Conservation (phyloP, 169 alveolate species). For the Cryptosporidium canis region DNA sequence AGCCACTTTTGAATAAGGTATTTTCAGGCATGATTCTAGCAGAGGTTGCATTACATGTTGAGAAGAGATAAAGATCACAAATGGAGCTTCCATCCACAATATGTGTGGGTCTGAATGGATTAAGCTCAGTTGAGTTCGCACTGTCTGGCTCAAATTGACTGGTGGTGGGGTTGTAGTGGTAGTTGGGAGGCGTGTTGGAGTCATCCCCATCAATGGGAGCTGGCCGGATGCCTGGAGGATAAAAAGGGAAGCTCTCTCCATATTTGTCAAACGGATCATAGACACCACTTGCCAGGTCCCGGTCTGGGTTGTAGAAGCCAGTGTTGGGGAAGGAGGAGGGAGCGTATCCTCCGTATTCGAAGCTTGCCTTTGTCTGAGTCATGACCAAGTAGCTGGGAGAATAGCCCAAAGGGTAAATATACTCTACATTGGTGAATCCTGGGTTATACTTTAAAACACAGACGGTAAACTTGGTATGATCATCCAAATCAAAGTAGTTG, state of each 20-base stretch:
- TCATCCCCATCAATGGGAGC: slow-evolving; percentile 13
- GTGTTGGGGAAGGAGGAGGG: neutral
- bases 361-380: too few species aligned
- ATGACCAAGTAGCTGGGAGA: too few species aligned
- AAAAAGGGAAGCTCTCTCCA: slow-evolving; percentile 1
- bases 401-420: slow-evolving; percentile 19
- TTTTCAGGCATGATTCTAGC: slow-evolving; percentile 17
- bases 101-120: neutral
- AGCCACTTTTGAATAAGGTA: neutral
- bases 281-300: neutral
- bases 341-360: too few species aligned
- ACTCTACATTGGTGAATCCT: too few species aligned
- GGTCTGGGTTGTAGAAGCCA: neutral
- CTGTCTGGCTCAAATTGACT: slow-evolving; percentile 31
- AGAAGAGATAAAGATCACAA: slow-evolving; percentile 11
- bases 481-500: neutral
- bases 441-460: too few species aligned
- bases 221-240: slow-evolving; percentile 35
- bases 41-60: slow-evolving; percentile 30
- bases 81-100: neutral
- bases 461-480: too few species aligned
- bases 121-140: neutral
- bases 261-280: slow-evolving; percentile 4
- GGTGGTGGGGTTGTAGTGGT: slow-evolving; percentile 14
- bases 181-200: slow-evolving; percentile 6